Conservation (phyloP, 139 green algal species). For the Chlorella sp. region DNA sequence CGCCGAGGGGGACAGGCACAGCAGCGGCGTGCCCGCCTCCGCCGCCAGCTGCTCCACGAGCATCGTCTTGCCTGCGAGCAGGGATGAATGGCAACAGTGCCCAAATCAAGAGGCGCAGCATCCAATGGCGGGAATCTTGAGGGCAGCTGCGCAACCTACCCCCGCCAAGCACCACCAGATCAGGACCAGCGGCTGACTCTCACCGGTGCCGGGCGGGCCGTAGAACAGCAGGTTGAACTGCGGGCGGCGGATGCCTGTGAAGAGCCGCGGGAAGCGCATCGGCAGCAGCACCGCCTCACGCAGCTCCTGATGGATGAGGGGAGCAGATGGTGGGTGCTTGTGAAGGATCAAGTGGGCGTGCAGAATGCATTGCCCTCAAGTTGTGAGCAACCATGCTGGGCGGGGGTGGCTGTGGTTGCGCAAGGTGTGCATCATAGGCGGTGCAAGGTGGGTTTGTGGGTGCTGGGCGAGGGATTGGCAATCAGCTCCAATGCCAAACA, state of each 20-base stretch:
- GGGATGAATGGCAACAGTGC: background rate
- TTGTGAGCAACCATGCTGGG: background rate
- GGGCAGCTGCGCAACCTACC: too few species aligned
- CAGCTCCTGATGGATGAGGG: conserved; percentile 53
- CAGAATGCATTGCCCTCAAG: background rate
- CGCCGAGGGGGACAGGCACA: conserved; percentile 56
- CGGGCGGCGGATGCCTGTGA: conserved; percentile 60
- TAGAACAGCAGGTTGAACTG: conserved; percentile 62
- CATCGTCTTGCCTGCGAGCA: conserved; percentile 56
- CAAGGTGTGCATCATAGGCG: background rate
- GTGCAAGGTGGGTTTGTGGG: background rate
- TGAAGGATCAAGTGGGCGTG: background rate
- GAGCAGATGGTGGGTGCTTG: conserved; percentile 12
- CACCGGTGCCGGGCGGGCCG: conserved; percentile 67
- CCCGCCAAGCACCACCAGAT: too few species aligned
- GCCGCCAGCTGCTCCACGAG: conserved; percentile 72
- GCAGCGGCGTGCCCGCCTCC: conserved; percentile 57
- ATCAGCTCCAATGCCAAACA: background rate
- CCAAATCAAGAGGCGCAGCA: too few species aligned
- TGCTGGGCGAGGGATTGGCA: background rate
- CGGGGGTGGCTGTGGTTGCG: background rate
- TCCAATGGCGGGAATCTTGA: too few species aligned
- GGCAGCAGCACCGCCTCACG: conserved; percentile 62
- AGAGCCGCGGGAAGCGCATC: conserved; percentile 57
- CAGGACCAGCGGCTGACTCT: background rate